Conservation (phyloP, 805 yeast genomes). For the Lipomyces oligophaga region DNA sequence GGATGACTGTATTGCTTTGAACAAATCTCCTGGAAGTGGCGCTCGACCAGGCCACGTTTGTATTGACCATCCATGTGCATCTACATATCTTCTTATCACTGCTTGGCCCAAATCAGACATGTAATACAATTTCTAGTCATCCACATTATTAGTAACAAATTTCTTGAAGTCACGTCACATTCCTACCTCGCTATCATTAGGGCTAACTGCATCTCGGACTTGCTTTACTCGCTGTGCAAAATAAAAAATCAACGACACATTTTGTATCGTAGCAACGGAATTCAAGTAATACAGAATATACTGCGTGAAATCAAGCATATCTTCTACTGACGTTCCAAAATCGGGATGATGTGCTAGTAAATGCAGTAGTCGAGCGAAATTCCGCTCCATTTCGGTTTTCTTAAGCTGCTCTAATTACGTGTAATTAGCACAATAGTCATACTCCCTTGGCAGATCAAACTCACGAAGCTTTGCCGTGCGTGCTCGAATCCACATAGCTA, state of each 20-base stretch:
- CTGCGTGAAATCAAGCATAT: conserved; percentile 46
- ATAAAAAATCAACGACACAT: conserved; percentile 69
- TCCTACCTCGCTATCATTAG: conserved; percentile 36
- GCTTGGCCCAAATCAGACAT: conserved; percentile 73
- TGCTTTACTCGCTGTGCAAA: conserved; percentile 76
- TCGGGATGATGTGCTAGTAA: conserved; percentile 73
- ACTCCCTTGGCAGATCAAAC: not conserved
- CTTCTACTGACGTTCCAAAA: conserved; percentile 37
- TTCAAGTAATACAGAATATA: conserved; percentile 60
- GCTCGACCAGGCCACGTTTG: conserved; percentile 80
- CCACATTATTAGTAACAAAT: not conserved
- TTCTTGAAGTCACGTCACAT: not conserved
- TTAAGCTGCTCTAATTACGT: conserved; percentile 14
- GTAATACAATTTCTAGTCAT: conserved; percentile 50
- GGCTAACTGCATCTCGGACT: conserved; percentile 55
- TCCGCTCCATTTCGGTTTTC: conserved; percentile 53
- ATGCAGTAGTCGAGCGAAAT: conserved; percentile 64
- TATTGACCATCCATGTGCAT: conserved; percentile 60
- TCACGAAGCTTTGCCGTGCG: conserved; percentile 39
- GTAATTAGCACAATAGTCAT: conserved; percentile 1
- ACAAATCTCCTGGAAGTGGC: conserved; percentile 65
- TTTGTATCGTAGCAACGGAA: conserved; percentile 58
- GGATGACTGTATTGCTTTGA: conserved; percentile 54
- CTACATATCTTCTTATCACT: conserved; percentile 55
- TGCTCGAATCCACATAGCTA: conserved; percentile 69